Evolutionary conservation across 2,329 filamentous ascomycete species (phyloP).

Genomic region (Hypoxylon sp.): DNA sequence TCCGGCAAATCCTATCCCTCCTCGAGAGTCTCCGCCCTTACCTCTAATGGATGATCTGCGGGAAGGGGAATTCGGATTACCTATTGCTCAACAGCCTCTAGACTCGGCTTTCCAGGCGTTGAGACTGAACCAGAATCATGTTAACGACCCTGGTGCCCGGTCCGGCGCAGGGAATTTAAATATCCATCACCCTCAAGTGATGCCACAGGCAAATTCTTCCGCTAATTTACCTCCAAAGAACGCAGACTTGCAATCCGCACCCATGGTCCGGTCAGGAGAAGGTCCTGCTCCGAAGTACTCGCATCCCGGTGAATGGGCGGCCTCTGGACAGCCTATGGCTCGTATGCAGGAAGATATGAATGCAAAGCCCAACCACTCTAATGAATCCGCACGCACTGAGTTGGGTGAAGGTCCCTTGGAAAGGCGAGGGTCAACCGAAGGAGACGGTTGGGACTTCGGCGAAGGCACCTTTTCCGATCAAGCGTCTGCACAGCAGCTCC

Average conservation of each 20-base stretch:
- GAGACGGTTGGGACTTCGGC: slow-evolving; percentile 94
- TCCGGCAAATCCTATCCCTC: slow-evolving; percentile 75
- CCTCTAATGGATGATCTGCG: slow-evolving; percentile 73
- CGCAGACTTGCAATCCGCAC: slow-evolving; percentile 61
- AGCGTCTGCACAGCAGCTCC: slow-evolving; percentile 59
- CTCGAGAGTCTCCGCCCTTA: slow-evolving; percentile 73
- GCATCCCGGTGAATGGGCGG: slow-evolving; percentile 52
- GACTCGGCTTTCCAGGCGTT: slow-evolving; percentile 56
- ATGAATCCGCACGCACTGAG: slow-evolving; percentile 59
- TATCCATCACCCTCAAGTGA: slow-evolving; percentile 72
- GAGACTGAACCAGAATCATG: slow-evolving; percentile 69
- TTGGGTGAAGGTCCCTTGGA: slow-evolving; percentile 62
- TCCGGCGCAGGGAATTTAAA: slow-evolving; percentile 64
- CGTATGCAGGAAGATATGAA: slow-evolving; percentile 51
- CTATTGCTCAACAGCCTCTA: slow-evolving; percentile 59
- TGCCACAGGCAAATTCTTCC: slow-evolving; percentile 59
- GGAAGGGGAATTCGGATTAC: slow-evolving; percentile 68
- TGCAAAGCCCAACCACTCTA: slow-evolving; percentile 57
- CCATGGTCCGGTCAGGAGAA: slow-evolving; percentile 69
- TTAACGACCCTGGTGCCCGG: slow-evolving; percentile 67
- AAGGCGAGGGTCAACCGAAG: slow-evolving; percentile 66
- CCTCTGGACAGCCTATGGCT: slow-evolving; percentile 44
- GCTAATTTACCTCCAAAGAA: slow-evolving; percentile 55
- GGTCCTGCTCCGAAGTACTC: slow-evolving; percentile 61
- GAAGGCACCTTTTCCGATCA: slow-evolving; percentile 78